Evolutionary conservation across 495 filamentous ascomycete species (phyloP).

Genomic region (Penicillium paxilli): DNA sequence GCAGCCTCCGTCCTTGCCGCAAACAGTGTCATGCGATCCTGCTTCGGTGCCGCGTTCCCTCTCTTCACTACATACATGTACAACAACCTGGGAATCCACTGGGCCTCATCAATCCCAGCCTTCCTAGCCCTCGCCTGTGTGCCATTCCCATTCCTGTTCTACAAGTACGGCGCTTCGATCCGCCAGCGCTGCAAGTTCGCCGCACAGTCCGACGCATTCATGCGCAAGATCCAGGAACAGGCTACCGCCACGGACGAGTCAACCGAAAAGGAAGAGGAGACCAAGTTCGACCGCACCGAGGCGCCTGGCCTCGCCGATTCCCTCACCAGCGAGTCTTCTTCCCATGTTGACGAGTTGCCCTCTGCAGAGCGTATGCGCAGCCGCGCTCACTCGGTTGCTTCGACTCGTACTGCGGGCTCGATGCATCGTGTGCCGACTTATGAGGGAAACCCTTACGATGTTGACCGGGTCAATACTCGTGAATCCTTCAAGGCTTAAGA

Average conservation of each 20-base stretch:
- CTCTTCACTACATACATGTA: constrained; percentile 84
- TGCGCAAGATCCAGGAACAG: constrained; percentile 43
- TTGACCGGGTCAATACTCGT: constrained; percentile 47
- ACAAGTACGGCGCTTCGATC: constrained; percentile 68
- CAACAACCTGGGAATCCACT: constrained; percentile 71
- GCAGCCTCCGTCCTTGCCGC: constrained; percentile 80
- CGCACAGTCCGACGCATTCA: constrained; percentile 50
- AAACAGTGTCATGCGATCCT: constrained; percentile 66
- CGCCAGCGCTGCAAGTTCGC: constrained; percentile 74
- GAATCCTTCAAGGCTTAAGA: constrained; percentile 38
- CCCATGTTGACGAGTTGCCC: constrained; percentile 18
- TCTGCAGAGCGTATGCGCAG: constrained; percentile 31
- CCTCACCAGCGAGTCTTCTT: constrained; percentile 28
- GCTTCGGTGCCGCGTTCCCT: constrained; percentile 82
- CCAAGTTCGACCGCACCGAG: constrained; percentile 42
- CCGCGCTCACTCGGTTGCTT: constrained; percentile 32
- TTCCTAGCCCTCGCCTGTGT: constrained; percentile 75
- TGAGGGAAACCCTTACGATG: constrained; percentile 46
- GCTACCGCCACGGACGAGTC: constrained; percentile 3
- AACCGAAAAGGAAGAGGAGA: constrained; percentile 14
- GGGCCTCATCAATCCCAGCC: constrained; percentile 75
- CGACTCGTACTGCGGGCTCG: constrained; percentile 29
- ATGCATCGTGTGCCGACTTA: constrained; percentile 32
- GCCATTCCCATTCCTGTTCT: constrained; percentile 80
- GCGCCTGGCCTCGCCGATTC: constrained; percentile 30